Conservation (phyloP, 352 stramenopile genomes). For the Blastocystis hominis region DNA sequence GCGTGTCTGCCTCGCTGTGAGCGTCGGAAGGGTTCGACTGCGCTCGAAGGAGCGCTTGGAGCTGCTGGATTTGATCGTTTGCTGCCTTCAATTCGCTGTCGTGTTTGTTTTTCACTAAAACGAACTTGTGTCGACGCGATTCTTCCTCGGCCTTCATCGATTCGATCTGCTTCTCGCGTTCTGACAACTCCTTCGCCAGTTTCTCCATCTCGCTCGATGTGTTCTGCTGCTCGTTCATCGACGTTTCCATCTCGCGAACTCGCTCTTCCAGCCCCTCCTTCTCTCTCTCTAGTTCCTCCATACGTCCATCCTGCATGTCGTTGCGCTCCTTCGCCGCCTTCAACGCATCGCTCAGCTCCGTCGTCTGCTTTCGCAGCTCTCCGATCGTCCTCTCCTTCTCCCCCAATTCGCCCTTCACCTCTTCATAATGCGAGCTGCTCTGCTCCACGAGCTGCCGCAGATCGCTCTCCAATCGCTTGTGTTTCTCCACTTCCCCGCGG, state of each 20-base stretch:
- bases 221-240: background rate
- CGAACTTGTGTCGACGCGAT: background rate
- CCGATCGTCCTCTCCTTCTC: background rate
- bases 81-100: conserved; percentile 5
- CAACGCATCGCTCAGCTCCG: background rate
- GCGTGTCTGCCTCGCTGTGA: background rate
- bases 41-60: background rate
- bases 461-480: conserved; percentile 36
- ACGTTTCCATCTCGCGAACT: background rate
- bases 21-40: background rate
- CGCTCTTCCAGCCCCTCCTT: background rate
- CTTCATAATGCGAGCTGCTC: background rate
- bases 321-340: background rate
- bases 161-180: background rate
- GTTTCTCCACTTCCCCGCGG: conserved; percentile 7
- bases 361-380: background rate
- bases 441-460: background rate
- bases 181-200: background rate
- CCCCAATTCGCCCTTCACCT: background rate
- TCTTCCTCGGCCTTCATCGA: conserved; percentile 43
- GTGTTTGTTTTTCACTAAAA: conserved; percentile 52
- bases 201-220: background rate
- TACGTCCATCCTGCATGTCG: background rate
- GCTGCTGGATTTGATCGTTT: background rate
- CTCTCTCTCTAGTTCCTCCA: background rate